Evolutionary conservation across 768 basidiomycete genomes (phyloP).

Genomic region (Boletus rubropictus): DNA sequence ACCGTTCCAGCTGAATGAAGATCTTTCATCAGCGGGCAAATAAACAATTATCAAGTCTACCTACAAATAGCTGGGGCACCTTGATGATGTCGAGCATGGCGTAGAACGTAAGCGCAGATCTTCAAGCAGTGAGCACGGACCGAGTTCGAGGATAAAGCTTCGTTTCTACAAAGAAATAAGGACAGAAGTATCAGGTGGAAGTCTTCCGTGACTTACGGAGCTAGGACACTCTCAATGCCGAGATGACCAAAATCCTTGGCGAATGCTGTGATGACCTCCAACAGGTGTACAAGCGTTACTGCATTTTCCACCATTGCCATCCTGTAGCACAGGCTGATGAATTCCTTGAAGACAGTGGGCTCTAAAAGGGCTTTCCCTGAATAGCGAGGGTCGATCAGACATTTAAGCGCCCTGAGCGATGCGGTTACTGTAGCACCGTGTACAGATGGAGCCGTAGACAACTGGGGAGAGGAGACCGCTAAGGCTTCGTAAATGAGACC

Average conservation of each 20-base stretch:
- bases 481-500: constrained; percentile 93
- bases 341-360: constrained; percentile 82
- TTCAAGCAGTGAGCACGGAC: constrained; percentile 64
- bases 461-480: constrained; percentile 57
- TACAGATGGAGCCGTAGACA: constrained; percentile 37
- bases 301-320: constrained; percentile 85
- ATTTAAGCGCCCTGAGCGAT: constrained; percentile 70
- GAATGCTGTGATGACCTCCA: constrained; percentile 61
- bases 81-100: constrained; percentile 58
- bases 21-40: constrained; percentile 9
- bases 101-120: constrained; percentile 77
- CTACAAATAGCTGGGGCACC: constrained; percentile 50
- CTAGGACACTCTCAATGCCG: constrained; percentile 17
- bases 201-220: constrained; percentile 13
- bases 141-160: constrained; percentile 28
- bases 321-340: constrained; percentile 81
- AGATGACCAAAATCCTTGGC: constrained; percentile 37
- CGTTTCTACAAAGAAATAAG: constrained; percentile 22
- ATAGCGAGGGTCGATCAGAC: constrained; percentile 73
- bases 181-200: background rate
- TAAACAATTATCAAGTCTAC: constrained; percentile 1
- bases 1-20: constrained; percentile 42
- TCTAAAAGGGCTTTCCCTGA: constrained; percentile 78
- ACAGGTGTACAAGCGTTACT: constrained; percentile 60
- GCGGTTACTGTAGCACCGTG: constrained; percentile 50